Base-by-base conservation (phyloP, 2,329 filamentous ascomycete species). In the Dactylellina sp. region DNA sequence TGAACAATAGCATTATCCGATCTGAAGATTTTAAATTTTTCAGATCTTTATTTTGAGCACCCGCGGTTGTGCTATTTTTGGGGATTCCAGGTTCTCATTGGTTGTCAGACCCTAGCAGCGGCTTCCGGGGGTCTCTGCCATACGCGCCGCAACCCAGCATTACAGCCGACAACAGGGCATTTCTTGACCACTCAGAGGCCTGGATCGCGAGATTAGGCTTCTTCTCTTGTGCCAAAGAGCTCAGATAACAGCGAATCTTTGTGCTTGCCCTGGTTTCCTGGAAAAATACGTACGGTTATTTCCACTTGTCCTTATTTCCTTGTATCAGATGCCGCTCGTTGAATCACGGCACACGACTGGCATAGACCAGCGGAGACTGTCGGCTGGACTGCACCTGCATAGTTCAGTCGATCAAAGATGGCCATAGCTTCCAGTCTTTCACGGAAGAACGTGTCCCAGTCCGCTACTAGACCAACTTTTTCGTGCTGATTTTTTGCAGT, bases 271-370 rank as follows among this genome's bases (percentile, higher is more conserved):
- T 74, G 70, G 20, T 74, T 56, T 24, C 37, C 18, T 66, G 32
- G 28, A 44, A 60, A 74, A 62, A 65, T 65, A 52, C 60, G 60
- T 59, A 50, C 53, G 49, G 60, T 32, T 42, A 65, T 60, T 65
- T 64, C 60, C 59, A 55, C 22, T 64, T 56, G 52, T 46, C 57
- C 50, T 59, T 37, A 64, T 52, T 64, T 64, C 35, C 61, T 55
- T 66, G 70, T 74, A 49, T 74, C 70, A 74, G 61, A 74, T 74
- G 63, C 53, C 70, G 70, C 70, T 66, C 61, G 55, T 53, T 60
- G 32, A 60, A 40, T 56, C 52, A 70, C 39, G 55, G 56, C 56
- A 70, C 56, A 49, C 37, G 56, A 56, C 49, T 44, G n/a, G 55
- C 42, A 47, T 44, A 5, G 5, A 32, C 28, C 9, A 9, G 28